These are phyloP conservation scores for Exophiala sp. DNA, from an alignment of 2,329 filamentous ascomycete genomes.

Conservation along the genomic window DNA sequence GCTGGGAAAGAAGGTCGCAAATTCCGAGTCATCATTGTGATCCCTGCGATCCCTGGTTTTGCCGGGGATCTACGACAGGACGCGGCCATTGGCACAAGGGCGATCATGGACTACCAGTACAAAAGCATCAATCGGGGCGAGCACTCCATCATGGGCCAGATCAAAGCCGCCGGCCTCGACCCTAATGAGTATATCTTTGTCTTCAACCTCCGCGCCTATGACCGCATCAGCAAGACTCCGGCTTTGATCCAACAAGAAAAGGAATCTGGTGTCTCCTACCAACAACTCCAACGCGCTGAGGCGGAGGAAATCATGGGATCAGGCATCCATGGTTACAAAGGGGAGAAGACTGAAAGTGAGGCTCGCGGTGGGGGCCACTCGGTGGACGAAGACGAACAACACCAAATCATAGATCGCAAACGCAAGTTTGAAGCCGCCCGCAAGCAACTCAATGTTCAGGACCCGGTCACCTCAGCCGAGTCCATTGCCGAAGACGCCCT, in stretches of 20 bases:
- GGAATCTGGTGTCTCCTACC: slow-evolving; percentile 74
- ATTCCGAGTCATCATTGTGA: slow-evolving; percentile 83
- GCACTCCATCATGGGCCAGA: slow-evolving; percentile 79
- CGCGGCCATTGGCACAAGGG: slow-evolving; percentile 76
- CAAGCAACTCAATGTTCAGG: slow-evolving; percentile 43
- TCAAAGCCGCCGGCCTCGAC: slow-evolving; percentile 42
- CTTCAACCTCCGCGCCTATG: slow-evolving; percentile 90
- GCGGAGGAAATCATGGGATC: slow-evolving; percentile 81
- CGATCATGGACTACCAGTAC: slow-evolving; percentile 99
- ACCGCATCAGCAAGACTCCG: slow-evolving; percentile 79
- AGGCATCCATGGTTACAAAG: slow-evolving; percentile 57
- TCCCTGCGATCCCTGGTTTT: slow-evolving; percentile 89
- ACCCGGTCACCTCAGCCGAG: slow-evolving; percentile 43
- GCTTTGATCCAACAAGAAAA: slow-evolving; percentile 69
- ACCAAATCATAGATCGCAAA: slow-evolving; percentile 43
- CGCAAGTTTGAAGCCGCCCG: slow-evolving; percentile 42
- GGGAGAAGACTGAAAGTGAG: slow-evolving; percentile 34
- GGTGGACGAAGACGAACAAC: slow-evolving; percentile 35
- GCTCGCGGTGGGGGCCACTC: slow-evolving; percentile 10
- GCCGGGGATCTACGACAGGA: slow-evolving; percentile 81
- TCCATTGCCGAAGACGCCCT: slow-evolving; percentile 74
- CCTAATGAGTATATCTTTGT: slow-evolving; percentile 69
- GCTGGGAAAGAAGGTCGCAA: slow-evolving; percentile 78
- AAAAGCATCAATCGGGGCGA: slow-evolving; percentile 90
- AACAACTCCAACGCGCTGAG: slow-evolving; percentile 78